phyloP scores from a whole-genome alignment of 2,329 filamentous ascomycete species.

The Aspergillus vadensis region DNA sequence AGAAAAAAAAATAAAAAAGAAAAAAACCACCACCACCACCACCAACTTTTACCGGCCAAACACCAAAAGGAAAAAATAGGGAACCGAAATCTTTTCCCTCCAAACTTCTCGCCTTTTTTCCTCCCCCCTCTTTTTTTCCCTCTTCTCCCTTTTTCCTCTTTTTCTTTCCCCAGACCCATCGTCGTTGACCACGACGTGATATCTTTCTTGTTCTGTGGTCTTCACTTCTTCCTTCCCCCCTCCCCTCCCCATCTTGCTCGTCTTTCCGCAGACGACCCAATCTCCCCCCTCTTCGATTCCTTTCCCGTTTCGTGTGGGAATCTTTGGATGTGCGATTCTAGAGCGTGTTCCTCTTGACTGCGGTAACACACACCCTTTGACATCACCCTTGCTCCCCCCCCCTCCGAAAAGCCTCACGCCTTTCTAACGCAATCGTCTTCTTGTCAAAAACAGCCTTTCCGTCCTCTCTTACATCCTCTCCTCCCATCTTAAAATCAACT shows the following conservation, averaged over 20 bases:
- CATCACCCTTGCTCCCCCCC: slow-evolving; percentile 16
- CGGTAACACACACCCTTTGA: slow-evolving; percentile 23
- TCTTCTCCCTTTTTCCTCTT: slow-evolving; percentile 13
- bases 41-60: slow-evolving; percentile 9
- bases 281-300: slow-evolving; percentile 7
- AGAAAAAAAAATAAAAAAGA: slow-evolving; percentile 1
- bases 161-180: slow-evolving; percentile 21
- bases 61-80: slow-evolving; percentile 20
- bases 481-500: neutral
- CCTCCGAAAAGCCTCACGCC: slow-evolving; percentile 3
- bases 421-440: slow-evolving; percentile 8
- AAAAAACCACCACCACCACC: slow-evolving; percentile 7
- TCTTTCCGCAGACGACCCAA: slow-evolving; percentile 2
- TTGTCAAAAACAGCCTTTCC: slow-evolving; percentile 11
- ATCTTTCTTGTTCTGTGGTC: slow-evolving; percentile 21
- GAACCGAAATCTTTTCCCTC: slow-evolving; percentile 16
- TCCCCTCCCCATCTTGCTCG: slow-evolving; percentile 14
- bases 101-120: slow-evolving; percentile 13
- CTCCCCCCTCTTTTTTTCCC: slow-evolving; percentile 21
- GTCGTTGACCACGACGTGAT: slow-evolving; percentile 26
- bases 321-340: slow-evolving; percentile 26
- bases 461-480: slow-evolving; percentile 9
- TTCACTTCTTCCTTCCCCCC: slow-evolving; percentile 16
- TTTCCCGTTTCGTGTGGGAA: slow-evolving; percentile 17
- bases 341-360: slow-evolving; percentile 23